Conservation (phyloP, 305 asterid genomes). For the Fraxinus ornus region DNA sequence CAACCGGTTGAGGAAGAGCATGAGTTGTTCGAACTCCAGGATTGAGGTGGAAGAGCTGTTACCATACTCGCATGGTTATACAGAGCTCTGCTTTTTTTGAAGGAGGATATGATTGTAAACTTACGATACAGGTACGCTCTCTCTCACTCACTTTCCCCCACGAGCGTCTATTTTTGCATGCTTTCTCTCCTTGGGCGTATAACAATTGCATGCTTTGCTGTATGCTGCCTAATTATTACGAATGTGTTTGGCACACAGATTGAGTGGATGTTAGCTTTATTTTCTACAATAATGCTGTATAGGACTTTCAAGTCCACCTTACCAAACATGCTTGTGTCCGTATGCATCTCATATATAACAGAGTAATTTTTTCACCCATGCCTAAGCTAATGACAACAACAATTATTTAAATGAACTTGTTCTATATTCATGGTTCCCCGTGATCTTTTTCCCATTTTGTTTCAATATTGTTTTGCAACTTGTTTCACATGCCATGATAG, state of each 20-base stretch:
- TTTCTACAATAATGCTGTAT: background rate
- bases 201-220: background rate
- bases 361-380: background rate
- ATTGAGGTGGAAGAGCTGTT: slow-evolving; percentile 87
- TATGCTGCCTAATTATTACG: background rate
- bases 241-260: background rate
- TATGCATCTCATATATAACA: background rate
- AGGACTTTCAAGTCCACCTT: background rate
- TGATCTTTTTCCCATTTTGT: background rate
- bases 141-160: background rate
- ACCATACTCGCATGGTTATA: slow-evolving; percentile 90
- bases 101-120: slow-evolving; percentile 15
- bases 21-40: slow-evolving; percentile 86
- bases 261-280: background rate
- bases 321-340: background rate
- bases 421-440: background rate
- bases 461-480: background rate
- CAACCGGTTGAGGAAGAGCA: slow-evolving; percentile 74
- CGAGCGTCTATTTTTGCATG: background rate
- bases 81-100: slow-evolving; percentile 93
- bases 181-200: background rate
- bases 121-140: slow-evolving; percentile 31
- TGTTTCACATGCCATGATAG: background rate
- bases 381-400: background rate
- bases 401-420: background rate